phyloP scores from a whole-genome alignment of 164 flowering plant species.

The Santalum album region DNA sequence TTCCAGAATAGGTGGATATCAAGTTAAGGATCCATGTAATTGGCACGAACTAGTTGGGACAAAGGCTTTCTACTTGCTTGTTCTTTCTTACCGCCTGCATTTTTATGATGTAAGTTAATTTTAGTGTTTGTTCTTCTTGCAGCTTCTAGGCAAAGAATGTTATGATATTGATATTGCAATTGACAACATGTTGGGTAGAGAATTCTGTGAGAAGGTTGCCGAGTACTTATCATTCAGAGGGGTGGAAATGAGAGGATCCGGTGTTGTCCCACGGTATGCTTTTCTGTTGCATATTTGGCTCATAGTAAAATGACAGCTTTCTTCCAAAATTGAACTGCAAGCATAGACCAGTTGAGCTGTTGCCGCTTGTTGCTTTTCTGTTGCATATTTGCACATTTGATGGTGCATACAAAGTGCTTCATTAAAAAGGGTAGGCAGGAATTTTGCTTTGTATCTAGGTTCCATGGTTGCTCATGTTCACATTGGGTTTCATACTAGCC shows the following conservation, averaged over 20 bases:
- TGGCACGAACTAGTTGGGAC: no score
- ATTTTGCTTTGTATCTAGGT: no score
- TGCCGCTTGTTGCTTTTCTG: background rate
- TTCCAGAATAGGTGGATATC: no score
- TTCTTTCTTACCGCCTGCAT: no score
- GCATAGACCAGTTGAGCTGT: background rate
- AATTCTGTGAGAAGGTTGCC: slow-evolving; percentile 72
- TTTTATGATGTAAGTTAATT: background rate
- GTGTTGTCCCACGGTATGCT: slow-evolving; percentile 64
- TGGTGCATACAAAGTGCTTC: background rate
- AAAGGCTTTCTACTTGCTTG: no score
- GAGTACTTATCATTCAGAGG: slow-evolving; percentile 54
- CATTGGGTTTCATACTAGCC: no score
- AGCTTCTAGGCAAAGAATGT: slow-evolving; percentile 88
- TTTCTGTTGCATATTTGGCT: background rate
- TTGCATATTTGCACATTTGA: background rate
- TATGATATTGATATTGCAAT: slow-evolving; percentile 87
- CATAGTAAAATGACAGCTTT: no score
- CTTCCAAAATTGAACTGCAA: background rate
- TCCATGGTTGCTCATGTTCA: no score
- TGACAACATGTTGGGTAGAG: slow-evolving; percentile 85
- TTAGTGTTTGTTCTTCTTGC: slow-evolving; percentile 22
- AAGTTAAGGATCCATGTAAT: no score
- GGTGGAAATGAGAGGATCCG: slow-evolving; percentile 51
- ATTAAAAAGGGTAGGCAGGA: no score